A percentile compares a stretch with the other conserved stretches of the same genome.
phyloP scores from a whole-genome alignment of 441 rosid species.

The Eutrema salsugineum region DNA sequence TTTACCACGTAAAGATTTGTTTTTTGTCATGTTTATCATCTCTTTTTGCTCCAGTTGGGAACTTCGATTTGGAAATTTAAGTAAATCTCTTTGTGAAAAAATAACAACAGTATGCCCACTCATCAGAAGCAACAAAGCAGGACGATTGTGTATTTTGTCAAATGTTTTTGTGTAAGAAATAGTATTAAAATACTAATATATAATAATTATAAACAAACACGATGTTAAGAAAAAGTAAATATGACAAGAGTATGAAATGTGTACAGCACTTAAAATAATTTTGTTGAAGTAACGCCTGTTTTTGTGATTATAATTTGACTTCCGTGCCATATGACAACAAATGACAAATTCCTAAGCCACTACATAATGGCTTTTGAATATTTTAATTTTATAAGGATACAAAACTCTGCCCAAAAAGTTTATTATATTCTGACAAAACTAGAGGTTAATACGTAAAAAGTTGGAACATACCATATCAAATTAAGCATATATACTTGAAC shows the following conservation, averaged over 20 bases:
- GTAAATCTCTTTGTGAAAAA: background rate
- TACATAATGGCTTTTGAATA: background rate
- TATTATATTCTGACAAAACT: background rate
- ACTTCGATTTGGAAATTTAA: background rate
- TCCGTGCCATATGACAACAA: constrained; percentile 15
- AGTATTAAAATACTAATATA: background rate
- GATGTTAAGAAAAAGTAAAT: background rate
- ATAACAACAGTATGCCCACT: background rate
- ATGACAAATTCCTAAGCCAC: constrained; percentile 22
- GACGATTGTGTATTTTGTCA: background rate
- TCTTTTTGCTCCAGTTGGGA: background rate
- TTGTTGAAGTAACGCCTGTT: background rate
- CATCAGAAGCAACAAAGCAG: background rate
- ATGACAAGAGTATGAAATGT: background rate
- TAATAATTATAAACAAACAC: background rate
- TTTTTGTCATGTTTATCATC: background rate
- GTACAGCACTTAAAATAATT: background rate
- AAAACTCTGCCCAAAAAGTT: background rate
- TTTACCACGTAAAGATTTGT: background rate
- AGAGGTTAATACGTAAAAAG: background rate
- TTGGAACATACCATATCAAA: background rate
- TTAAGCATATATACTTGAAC: background rate
- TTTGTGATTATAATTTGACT: constrained; percentile 7
- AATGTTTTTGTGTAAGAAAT: too few relatives aligned
- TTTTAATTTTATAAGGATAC: background rate